phyloP scores from a whole-genome alignment of 352 stramenopile species.

The Pythium dissimile region DNA sequence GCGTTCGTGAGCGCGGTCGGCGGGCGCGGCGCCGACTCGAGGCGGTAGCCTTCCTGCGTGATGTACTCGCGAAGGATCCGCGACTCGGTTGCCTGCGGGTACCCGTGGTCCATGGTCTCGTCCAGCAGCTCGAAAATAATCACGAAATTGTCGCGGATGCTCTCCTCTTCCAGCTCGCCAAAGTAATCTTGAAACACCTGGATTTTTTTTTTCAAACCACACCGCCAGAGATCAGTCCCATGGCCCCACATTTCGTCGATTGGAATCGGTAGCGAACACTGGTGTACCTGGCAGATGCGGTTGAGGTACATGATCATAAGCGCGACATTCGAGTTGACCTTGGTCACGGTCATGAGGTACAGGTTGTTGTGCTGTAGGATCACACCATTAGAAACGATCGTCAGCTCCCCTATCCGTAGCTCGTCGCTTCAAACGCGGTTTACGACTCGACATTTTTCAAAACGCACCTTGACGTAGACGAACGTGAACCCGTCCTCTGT shows the following conservation, averaged over 20 bases:
- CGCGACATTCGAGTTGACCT: conserved; percentile 98
- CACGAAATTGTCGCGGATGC: conserved; percentile 99
- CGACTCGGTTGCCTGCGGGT: conserved; percentile 94
- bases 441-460: neutral
- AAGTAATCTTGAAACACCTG: conserved; percentile 99
- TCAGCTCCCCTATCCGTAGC: neutral
- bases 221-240: neutral
- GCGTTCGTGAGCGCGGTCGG: conserved; percentile 97
- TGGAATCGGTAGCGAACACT: neutral
- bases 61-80: conserved; percentile 95
- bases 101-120: conserved; percentile 99
- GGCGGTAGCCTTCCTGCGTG: conserved; percentile 95
- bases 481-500: conserved; percentile 93
- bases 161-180: conserved; percentile 98
- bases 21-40: conserved; percentile 91
- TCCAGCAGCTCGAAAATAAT: conserved; percentile 99
- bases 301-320: conserved; percentile 95
- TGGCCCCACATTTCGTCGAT: neutral
- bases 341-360: conserved; percentile 98
- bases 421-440: neutral
- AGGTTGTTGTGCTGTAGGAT: conserved; percentile 95
- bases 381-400: neutral
- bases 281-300: conserved; percentile 67
- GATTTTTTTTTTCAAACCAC: neutral
- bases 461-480: conserved; percentile 90